Evolutionary conservation across 352 stramenopile species (phyloP), one percentile per base, ranked within the genome.

Genomic region (Phytophthora constricta): DNA sequence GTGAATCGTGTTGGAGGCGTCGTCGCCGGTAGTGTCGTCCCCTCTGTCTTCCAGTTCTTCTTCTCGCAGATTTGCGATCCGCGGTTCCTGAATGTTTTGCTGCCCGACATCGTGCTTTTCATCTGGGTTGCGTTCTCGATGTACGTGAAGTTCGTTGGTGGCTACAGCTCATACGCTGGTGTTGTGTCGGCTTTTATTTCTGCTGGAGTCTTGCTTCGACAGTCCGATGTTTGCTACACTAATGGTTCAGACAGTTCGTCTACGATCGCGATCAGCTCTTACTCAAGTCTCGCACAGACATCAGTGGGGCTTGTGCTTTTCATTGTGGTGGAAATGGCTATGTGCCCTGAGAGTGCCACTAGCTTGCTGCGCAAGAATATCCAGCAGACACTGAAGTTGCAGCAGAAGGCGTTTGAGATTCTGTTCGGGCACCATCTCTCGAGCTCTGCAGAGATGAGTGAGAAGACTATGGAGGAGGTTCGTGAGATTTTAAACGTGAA

Each of bases 11-110:
- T 95, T 11, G 87, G 79, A 16, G 87, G 87, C 46, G 85, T 95
- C 56, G 84, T 95, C n/a, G 87, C 87, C 1, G 87, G 85, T 3
- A 92, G 82, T 65, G 84, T 95, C 31, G 77, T 95, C 50, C 87
- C 87, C 22, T 93, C 85, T 16, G 84, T 95, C 0, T 91, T 92
- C 59, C 82, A 92, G 78, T 93, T 95, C 62, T 93, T 93, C 67
- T 88, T 92, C 65, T 79, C 80, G 9, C 82, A 95, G 57, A 75
- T 90, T 19, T 95, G 86, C 51, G 47, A 62, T 11, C 76, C 77
- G 1, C 45, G 55, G 26, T 67, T 66, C 25, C 31, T 90, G 31
- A 78, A 83, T 27, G 70, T 77, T 4, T 58, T 82, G 33, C 68
- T 92, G 5, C 89, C 80, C 0, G 63, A 87, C 23, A 8, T 85